These are phyloP conservation scores for Prunus padus DNA, from an alignment of 306 rosid species.

Conservation along the genomic window DNA sequence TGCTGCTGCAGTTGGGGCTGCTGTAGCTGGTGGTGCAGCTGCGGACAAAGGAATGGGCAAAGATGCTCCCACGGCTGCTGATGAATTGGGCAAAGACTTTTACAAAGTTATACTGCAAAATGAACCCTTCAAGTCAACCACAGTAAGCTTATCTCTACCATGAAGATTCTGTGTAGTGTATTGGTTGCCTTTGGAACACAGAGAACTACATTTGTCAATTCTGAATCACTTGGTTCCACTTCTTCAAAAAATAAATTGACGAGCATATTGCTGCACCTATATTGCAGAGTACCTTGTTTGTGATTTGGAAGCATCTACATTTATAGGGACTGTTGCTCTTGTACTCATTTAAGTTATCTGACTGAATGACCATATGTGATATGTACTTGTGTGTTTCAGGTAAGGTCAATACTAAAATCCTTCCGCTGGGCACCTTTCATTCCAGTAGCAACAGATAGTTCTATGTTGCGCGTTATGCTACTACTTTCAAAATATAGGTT, in stretches of 20 bases:
- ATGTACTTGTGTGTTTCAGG: conserved; percentile 53
- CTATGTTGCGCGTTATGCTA: conserved; percentile 77
- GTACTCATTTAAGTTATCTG: not conserved
- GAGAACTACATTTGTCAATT: not conserved
- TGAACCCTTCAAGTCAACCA: conserved; percentile 95
- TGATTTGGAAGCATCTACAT: not conserved
- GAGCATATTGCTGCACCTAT: not conserved
- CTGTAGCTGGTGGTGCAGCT: conserved; percentile 74
- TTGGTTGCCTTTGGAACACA: not conserved
- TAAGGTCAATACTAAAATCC: conserved; percentile 58
- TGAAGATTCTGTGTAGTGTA: not conserved
- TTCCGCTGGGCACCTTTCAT: conserved; percentile 82
- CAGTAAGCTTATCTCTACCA: conserved; percentile 48
- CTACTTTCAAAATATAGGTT: conserved; percentile 88
- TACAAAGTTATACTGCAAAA: conserved; percentile 76
- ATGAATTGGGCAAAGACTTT: conserved; percentile 73
- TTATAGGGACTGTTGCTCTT: not conserved
- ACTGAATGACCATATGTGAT: not conserved
- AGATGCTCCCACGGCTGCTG: conserved; percentile 75
- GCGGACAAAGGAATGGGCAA: conserved; percentile 57
- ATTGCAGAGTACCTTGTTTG: not conserved
- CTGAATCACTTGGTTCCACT: not conserved
- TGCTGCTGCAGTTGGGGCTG: conserved; percentile 91
- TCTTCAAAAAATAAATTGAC: not conserved
- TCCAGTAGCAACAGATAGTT: conserved; percentile 61